Base-by-base conservation (phyloP, 257 asterid species). In the Primulina huaijiensis region DNA sequence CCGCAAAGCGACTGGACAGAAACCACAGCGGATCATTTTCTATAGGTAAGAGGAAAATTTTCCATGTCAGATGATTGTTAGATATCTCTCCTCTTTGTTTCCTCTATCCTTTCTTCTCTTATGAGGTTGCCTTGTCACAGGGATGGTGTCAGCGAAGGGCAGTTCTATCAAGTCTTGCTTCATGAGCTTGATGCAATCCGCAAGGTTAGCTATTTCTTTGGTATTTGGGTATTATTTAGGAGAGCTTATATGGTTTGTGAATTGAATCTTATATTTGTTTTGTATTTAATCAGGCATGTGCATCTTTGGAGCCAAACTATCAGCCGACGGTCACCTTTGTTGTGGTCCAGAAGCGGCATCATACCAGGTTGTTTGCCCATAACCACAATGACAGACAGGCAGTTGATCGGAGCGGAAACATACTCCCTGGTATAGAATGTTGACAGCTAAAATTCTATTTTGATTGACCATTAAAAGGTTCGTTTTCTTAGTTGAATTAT, bases 121-220 rank as follows among this genome's bases (percentile, higher is more conserved):
- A 9, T 6, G 3, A 35, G 34, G 19, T 25, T 59, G 31, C 68
- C 53, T 9, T 55, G 69, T 69, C n/a, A 29, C 79, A 94, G 97
- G 75, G 99, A 94, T 75, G 97, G 99, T 12, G 99, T 94, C 0
- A 94, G 99, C 60, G 99, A 94, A 75, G 99, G 99, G 8, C 99
- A 94, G 65, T 94, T 94, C 74, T 91, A 94, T 71, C 99, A 94
- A 81, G 96, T 94, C n/a, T 72, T 94, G 72, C 96, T 94, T 35
- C 85, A 80, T 70, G 99, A 94, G 71, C 97, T 94, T 21, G 97
- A 94, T 78, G 99, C 99, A 1, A 94, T 94, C 62, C 92, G 97
- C 35, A 89, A 85, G 96, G 99, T 91, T 63, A 64, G 30, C 10
- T 2, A 57, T 27, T 58, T 50, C 61, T 17, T 63, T 40, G 59